phyloP scores from a whole-genome alignment of 495 filamentous ascomycete genomes.

The Penicilliopsis zonata region DNA sequence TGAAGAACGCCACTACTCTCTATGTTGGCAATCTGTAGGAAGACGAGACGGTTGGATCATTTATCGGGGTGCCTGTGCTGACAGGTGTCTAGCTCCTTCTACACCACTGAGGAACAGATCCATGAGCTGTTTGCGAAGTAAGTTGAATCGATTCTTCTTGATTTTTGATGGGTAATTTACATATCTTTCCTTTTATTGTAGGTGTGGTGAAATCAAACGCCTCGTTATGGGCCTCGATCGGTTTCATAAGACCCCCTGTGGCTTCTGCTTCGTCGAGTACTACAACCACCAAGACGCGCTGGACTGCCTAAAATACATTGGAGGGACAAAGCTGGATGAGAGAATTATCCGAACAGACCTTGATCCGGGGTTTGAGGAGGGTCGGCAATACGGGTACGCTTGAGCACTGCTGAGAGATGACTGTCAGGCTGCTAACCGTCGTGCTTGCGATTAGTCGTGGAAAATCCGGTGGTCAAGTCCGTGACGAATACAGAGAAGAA shows the following conservation, averaged over 20 bases:
- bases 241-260: conserved; percentile 93
- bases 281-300: conserved; percentile 94
- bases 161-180: not conserved
- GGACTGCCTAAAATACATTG: conserved; percentile 96
- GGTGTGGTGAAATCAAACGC: conserved; percentile 92
- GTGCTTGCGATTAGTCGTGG: conserved; percentile 51
- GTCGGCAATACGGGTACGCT: conserved; percentile 78
- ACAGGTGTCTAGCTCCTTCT: conserved; percentile 71
- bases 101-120: conserved; percentile 98
- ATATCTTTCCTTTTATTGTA: conserved; percentile 11
- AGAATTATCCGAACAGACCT: conserved; percentile 93
- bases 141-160: conserved; percentile 4
- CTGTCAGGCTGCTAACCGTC: conserved; percentile 15
- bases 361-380: conserved; percentile 91
- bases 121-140: conserved; percentile 92
- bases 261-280: conserved; percentile 99
- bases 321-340: conserved; percentile 97
- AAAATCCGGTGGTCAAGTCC: conserved; percentile 92
- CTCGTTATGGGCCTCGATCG: conserved; percentile 97
- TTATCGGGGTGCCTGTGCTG: conserved; percentile 9
- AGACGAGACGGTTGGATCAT: not conserved
- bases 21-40: conserved; percentile 94
- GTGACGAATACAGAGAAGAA: conserved; percentile 94
- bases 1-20: conserved; percentile 83
- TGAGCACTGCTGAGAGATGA: not conserved